phyloP scores from a whole-genome alignment of 495 filamentous ascomycete species.

The Penicillium diatomitis region DNA sequence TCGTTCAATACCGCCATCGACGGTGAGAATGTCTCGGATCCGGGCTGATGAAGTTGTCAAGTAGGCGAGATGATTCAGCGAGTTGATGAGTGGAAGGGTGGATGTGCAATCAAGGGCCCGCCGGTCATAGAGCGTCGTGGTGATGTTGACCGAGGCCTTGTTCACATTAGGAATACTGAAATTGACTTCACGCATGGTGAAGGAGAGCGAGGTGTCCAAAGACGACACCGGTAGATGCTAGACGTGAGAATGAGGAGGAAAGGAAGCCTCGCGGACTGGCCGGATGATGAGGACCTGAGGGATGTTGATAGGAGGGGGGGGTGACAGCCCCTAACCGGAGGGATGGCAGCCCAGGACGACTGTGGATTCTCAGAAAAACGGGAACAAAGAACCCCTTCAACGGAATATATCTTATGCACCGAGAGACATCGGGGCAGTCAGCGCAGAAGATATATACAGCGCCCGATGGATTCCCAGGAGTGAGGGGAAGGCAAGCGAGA shows the following conservation, averaged over 20 bases:
- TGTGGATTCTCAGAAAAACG: background rate
- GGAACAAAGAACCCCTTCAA: conserved; percentile 7
- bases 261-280: background rate
- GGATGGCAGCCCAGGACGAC: conserved; percentile 8
- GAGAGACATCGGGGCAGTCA: conserved; percentile 15
- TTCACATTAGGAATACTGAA: conserved; percentile 99
- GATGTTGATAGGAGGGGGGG: conserved; percentile 3
- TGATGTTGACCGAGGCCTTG: conserved; percentile 98
- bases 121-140: conserved; percentile 94
- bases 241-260: background rate
- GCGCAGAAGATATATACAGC: background rate
- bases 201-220: background rate
- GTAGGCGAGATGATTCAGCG: conserved; percentile 94
- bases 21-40: conserved; percentile 92
- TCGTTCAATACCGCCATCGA: conserved; percentile 95
- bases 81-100: conserved; percentile 94
- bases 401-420: conserved; percentile 2
- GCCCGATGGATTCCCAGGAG: background rate
- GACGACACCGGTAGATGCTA: too few relatives aligned
- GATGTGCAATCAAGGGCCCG: conserved; percentile 97
- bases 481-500: conserved; percentile 5
- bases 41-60: conserved; percentile 97
- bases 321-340: conserved; percentile 17
- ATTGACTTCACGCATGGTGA: conserved; percentile 94
- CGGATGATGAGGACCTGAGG: conserved; percentile 17